These are phyloP conservation scores for Licmophora abbreviata DNA, from an alignment of 108 stramenopile genomes.

Conservation along the genomic window DNA sequence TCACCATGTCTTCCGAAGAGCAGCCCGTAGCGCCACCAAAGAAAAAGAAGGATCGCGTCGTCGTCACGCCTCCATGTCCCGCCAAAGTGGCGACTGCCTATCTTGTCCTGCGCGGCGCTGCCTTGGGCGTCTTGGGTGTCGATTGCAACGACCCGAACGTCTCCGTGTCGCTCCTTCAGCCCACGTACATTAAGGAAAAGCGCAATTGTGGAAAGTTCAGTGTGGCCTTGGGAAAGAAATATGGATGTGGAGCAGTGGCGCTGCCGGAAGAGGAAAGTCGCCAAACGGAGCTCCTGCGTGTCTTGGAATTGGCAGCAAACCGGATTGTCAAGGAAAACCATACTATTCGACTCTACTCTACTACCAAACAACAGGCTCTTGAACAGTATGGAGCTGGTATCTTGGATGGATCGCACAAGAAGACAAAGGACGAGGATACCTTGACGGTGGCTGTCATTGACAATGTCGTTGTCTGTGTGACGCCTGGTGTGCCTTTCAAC, in stretches of 20 bases:
- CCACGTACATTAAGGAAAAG: conserved; percentile 66
- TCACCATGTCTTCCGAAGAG: not conserved
- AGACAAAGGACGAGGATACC: conserved; percentile 17
- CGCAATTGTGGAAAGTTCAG: conserved; percentile 53
- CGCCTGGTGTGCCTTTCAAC: conserved; percentile 23
- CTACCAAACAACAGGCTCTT: conserved; percentile 30
- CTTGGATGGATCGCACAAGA: conserved; percentile 44
- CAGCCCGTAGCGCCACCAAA: no score
- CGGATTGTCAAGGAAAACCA: conserved; percentile 22
- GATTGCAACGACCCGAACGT: conserved; percentile 11
- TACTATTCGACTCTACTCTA: conserved; percentile 9
- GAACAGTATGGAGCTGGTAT: conserved; percentile 22
- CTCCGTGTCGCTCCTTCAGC: conserved; percentile 30
- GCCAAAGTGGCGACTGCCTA: conserved; percentile 50
- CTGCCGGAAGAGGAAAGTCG: conserved; percentile 16
- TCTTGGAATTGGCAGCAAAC: conserved; percentile 35
- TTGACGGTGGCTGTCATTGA: conserved; percentile 28
- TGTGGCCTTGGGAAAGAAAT: conserved; percentile 44
- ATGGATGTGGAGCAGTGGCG: conserved; percentile 28
- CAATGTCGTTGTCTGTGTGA: conserved; percentile 19
- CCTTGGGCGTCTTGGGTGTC: conserved; percentile 28
- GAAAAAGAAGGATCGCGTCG: conserved; percentile 31
- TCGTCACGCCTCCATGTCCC: conserved; percentile 32
- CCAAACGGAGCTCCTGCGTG: conserved; percentile 28
- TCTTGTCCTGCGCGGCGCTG: conserved; percentile 47